phyloP scores from a whole-genome alignment of 768 basidiomycete genomes.

The Suillus americanus region DNA sequence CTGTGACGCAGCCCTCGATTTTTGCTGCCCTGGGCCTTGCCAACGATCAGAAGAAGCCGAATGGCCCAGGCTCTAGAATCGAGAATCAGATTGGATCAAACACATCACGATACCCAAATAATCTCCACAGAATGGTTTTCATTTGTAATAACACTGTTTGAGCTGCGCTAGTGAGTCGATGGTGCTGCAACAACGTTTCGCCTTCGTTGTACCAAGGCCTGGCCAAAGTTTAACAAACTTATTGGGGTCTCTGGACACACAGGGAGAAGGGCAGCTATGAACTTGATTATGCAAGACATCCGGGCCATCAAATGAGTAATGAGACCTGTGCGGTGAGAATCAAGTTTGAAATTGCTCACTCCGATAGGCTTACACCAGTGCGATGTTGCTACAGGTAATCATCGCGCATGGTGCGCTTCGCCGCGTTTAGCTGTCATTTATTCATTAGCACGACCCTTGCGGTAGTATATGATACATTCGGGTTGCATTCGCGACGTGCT shows the following conservation, averaged over 20 bases:
- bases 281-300: neutral
- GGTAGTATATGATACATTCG: neutral
- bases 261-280: neutral
- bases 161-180: neutral
- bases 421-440: neutral
- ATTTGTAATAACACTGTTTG: neutral
- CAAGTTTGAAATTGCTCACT: neutral
- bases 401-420: neutral
- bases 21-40: neutral
- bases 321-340: neutral
- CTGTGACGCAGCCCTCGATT: constrained; percentile 68
- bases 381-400: neutral
- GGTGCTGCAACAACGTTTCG: neutral
- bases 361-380: neutral
- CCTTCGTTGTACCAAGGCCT: neutral
- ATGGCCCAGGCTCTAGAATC: neutral
- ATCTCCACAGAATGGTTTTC: neutral
- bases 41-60: neutral
- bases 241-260: neutral
- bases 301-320: neutral
- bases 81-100: neutral
- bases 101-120: neutral
- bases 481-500: neutral
- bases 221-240: neutral
- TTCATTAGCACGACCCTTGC: neutral